Percentiles rank a stretch among this genome's conserved stretches.
Evolutionary conservation across 306 rosid genomes (phyloP).

Genomic region (Corylus heterophylla): DNA sequence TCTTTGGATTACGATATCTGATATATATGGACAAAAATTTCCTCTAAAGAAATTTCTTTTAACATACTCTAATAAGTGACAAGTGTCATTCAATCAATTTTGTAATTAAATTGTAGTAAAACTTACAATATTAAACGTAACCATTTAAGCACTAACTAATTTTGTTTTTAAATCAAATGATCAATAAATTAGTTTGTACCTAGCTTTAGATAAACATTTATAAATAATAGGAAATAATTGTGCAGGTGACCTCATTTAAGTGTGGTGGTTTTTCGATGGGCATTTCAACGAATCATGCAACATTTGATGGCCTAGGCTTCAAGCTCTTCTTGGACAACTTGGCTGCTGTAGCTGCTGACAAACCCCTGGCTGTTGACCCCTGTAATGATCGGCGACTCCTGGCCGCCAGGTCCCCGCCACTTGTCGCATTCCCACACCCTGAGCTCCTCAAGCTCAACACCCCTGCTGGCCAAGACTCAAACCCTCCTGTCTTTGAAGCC

Average conservation of each 20-base stretch:
- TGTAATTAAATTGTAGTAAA: too few species aligned
- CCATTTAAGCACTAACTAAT: too few species aligned
- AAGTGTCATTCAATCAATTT: too few species aligned
- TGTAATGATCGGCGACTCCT: slow-evolving; percentile 58
- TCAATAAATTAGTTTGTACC: too few species aligned
- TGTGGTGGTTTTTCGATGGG: slow-evolving; percentile 78
- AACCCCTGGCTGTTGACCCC: slow-evolving; percentile 43
- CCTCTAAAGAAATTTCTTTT: too few species aligned
- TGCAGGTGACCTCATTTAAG: slow-evolving; percentile 56
- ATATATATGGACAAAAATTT: too few species aligned
- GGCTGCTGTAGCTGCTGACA: slow-evolving; percentile 58
- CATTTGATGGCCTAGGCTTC: slow-evolving; percentile 69
- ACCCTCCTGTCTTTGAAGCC: slow-evolving; percentile 42
- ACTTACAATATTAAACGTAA: too few species aligned
- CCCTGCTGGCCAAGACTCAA: slow-evolving; percentile 15
- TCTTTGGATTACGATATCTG: too few species aligned
- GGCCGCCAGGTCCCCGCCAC: slow-evolving; percentile 80
- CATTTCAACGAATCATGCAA: slow-evolving; percentile 50
- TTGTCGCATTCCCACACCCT: slow-evolving; percentile 57
- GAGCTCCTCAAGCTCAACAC: slow-evolving; percentile 46
- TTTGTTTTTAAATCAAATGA: too few species aligned
- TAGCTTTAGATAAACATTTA: too few species aligned
- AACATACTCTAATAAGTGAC: too few species aligned
- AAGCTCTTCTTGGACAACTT: slow-evolving; percentile 60
- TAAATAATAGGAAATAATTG: too few species aligned